Conservation (phyloP, 75 land plant species). For the Pinus tabuliformis region DNA sequence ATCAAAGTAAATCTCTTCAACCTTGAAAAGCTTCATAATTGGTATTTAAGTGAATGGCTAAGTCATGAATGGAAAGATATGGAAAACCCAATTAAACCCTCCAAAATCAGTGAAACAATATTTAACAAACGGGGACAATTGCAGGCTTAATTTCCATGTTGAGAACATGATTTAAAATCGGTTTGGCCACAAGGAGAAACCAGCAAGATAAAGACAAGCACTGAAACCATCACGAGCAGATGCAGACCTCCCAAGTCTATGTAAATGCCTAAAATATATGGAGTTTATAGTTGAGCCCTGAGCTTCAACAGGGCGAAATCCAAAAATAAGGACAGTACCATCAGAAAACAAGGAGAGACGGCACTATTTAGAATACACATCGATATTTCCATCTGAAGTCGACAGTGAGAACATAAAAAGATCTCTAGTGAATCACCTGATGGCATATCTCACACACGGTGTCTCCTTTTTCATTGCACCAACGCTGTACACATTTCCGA, state of each 20-base stretch:
- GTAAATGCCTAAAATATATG: too few relatives aligned
- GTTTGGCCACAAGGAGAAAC: background rate
- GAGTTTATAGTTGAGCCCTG: too few relatives aligned
- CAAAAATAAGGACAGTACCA: too few relatives aligned
- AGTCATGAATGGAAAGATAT: too few relatives aligned
- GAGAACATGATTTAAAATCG: background rate
- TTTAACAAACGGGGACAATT: background rate
- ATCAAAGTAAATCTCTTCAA: background rate
- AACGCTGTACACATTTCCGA: constrained; percentile 80
- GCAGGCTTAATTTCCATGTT: background rate
- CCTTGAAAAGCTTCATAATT: background rate
- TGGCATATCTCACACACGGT: constrained; percentile 88
- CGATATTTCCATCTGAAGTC: constrained; percentile 16
- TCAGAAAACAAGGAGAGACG: too few relatives aligned
- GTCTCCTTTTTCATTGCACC: constrained; percentile 96
- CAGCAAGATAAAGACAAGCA: background rate
- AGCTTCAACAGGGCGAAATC: too few relatives aligned
- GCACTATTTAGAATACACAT: too few relatives aligned
- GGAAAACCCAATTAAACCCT: background rate
- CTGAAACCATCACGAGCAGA: too few relatives aligned
- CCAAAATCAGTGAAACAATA: background rate
- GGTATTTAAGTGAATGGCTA: background rate
- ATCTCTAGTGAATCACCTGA: constrained; percentile 42
- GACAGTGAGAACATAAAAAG: background rate
- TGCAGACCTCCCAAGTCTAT: too few relatives aligned